phyloP scores from a whole-genome alignment of 208 protist species.

The Leishmania tarentolae region DNA sequence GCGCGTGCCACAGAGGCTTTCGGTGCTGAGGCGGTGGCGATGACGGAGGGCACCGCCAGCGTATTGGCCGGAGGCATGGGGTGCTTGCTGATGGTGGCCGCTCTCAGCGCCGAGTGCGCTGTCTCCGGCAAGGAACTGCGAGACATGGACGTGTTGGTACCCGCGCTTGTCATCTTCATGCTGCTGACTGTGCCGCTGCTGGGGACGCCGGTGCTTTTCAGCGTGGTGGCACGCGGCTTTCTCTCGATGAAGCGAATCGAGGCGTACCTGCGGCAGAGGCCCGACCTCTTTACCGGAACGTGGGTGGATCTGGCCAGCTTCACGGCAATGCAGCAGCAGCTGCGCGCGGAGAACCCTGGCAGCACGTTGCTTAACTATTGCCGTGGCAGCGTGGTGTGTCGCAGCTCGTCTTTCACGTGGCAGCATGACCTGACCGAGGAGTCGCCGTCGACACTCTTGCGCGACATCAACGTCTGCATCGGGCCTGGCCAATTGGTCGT shows the following conservation, averaged over 20 bases:
- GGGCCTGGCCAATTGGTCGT: slow-evolving; percentile 69
- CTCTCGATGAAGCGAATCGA: slow-evolving; percentile 63
- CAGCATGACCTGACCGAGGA: slow-evolving; percentile 64
- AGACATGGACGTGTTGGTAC: slow-evolving; percentile 32
- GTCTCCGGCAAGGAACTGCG: slow-evolving; percentile 10
- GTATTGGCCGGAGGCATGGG: slow-evolving; percentile 32
- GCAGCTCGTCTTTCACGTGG: slow-evolving; percentile 73
- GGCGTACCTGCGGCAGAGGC: slow-evolving; percentile 60
- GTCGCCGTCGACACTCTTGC: slow-evolving; percentile 40
- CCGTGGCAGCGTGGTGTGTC: slow-evolving; percentile 63
- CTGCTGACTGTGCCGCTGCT: slow-evolving; percentile 49
- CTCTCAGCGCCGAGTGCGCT: slow-evolving; percentile 26
- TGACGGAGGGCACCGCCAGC: slow-evolving; percentile 34
- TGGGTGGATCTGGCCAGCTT: slow-evolving; percentile 57
- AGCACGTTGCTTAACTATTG: slow-evolving; percentile 37
- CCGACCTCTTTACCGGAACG: slow-evolving; percentile 66
- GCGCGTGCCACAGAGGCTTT: slow-evolving; percentile 29
- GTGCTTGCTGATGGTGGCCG: slow-evolving; percentile 34
- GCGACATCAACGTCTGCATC: slow-evolving; percentile 58
- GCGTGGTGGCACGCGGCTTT: slow-evolving; percentile 52
- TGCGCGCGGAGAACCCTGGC: slow-evolving; percentile 21
- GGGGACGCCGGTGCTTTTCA: slow-evolving; percentile 55
- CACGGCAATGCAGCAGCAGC: slow-evolving; percentile 35
- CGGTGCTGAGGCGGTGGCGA: slow-evolving; percentile 33
- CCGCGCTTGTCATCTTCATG: slow-evolving; percentile 42